Base-by-base conservation (phyloP, 768 basidiomycete genomes). In the Pisolithus tinctorius region DNA sequence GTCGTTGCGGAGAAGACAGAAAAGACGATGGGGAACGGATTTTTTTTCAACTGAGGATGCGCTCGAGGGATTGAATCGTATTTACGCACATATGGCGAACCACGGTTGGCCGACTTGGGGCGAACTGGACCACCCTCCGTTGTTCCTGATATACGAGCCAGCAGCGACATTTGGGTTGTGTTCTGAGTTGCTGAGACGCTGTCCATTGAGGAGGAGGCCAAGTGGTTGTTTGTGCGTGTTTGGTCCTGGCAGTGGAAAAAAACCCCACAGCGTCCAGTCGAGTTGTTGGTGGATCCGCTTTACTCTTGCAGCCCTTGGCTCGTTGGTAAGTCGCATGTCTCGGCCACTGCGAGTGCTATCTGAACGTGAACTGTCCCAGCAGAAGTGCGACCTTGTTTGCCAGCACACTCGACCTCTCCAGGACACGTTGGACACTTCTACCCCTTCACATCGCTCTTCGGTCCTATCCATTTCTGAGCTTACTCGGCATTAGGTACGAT, bases 61-160 rank as follows among this genome's bases (percentile, higher is more conserved):
- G 48, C 49, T 53, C 51, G 50, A 55, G 57, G 54, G 65, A 52
- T 60, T 55, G 67, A 68, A 64, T 61, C 45, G 63, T 57, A 59
- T 52, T 31, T 65, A 67, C 66, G 65, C 65, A 67, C 66, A 59
- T 67, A 67, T 45, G 67, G 66, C 62, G 66, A 67, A 46, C 37
- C 52, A 55, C 66, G 57, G 53, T 53, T 65, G 51, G 57, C 58
- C 39, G 65, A 64, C 30, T 66, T 67, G 31, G 65, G 58, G 7
- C 66, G 66, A 2, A 63, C 55, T 11, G 66, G 67, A 6, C 67
- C 67, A 26, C 65, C 59, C 26, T 68, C 64, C 1, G 55, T 63
- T 16, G 59, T 47, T 41, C 54, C 61, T 20, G 64, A 64, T 2
- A 66, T 41, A 38, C 65, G 65, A 4, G 67, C 65, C 0, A 66